phyloP scores from a whole-genome alignment of 192 early-diverging fungal genomes.

The Pecoramyces ruminantium region DNA sequence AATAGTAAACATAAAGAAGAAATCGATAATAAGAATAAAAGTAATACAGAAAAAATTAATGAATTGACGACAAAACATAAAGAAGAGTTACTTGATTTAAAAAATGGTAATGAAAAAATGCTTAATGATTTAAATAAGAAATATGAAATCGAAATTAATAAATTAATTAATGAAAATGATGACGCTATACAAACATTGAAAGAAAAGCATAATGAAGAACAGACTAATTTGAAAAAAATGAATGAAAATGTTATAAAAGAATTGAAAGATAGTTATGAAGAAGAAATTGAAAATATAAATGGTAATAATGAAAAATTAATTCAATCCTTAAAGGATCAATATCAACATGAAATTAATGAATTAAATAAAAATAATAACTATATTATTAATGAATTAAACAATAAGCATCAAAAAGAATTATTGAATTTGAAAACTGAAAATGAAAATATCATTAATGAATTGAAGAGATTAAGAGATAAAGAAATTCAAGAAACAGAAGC shows the following conservation, averaged over 20 bases:
- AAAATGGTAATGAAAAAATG: not conserved
- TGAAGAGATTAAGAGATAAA: not conserved
- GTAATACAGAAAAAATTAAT: not conserved
- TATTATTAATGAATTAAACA: not conserved
- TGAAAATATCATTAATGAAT: not conserved
- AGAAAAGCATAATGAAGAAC: not conserved
- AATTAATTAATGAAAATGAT: not conserved
- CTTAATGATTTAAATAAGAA: not conserved
- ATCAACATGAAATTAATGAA: not conserved
- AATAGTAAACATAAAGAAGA: not conserved
- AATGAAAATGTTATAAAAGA: not conserved
- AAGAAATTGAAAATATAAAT: not conserved
- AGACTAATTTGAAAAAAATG: not conserved
- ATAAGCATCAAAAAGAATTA: not conserved
- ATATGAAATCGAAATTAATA: not conserved
- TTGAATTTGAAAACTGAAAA: not conserved
- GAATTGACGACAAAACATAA: not conserved
- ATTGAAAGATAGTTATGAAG: not conserved
- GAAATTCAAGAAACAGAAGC: too few relatives aligned
- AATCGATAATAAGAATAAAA: not conserved
- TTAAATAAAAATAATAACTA: not conserved
- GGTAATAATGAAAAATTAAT: not conserved
- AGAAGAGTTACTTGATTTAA: not conserved
- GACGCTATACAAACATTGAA: not conserved
- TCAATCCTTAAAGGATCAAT: not conserved